Evolutionary conservation across 805 yeast species (phyloP).

Genomic region (Suhomyces vadensis): DNA sequence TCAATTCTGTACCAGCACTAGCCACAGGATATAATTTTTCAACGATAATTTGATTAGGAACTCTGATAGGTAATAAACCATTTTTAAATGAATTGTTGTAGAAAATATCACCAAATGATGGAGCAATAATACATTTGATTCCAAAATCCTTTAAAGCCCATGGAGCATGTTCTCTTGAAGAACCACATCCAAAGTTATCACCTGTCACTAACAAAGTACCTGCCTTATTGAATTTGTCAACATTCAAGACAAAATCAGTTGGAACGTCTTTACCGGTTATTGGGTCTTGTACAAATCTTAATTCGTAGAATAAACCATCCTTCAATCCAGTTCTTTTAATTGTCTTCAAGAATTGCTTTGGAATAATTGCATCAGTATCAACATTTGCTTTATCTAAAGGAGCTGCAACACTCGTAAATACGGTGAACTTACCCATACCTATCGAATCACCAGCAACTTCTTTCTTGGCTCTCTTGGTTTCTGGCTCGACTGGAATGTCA

Average conservation of each 20-base stretch:
- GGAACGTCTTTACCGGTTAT: constrained; percentile 68
- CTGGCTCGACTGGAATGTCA: constrained; percentile 58
- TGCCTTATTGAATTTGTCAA: constrained; percentile 76
- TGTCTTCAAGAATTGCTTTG: constrained; percentile 96
- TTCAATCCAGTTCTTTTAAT: constrained; percentile 95
- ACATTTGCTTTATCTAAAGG: constrained; percentile 93
- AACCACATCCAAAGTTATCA: constrained; percentile 98
- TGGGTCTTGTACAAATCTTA: constrained; percentile 67
- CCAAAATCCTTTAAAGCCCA: constrained; percentile 99
- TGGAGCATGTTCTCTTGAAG: constrained; percentile 99
- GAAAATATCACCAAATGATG: constrained; percentile 97
- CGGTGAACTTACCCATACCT: constrained; percentile 74
- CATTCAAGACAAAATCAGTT: constrained; percentile 91
- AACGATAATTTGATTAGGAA: constrained; percentile 74
- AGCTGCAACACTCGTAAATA: constrained; percentile 85
- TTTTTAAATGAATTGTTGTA: constrained; percentile 97
- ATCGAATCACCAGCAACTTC: constrained; percentile 20
- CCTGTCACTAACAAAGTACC: constrained; percentile 89
- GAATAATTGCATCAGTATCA: constrained; percentile 98
- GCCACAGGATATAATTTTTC: constrained; percentile 81
- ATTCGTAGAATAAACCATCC: constrained; percentile 87
- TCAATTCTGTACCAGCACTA: constrained; percentile 63
- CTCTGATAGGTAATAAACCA: constrained; percentile 88
- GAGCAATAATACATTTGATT: constrained; percentile 92
- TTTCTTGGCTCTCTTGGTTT: constrained; percentile 16